Base-by-base conservation (phyloP, 2,329 filamentous ascomycete species). In the Daldinia sp. region DNA sequence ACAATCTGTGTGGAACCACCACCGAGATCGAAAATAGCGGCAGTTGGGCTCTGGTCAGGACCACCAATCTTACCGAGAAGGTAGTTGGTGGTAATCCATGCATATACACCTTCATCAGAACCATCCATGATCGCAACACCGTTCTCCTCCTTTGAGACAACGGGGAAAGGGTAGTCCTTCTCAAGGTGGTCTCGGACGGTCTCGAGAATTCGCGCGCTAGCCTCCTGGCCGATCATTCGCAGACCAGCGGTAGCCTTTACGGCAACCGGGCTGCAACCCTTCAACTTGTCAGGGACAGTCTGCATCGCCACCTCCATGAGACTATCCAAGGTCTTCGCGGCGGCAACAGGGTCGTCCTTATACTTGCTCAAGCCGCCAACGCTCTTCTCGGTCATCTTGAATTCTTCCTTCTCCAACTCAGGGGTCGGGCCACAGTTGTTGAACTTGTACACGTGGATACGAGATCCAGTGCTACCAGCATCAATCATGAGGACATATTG, bases 401-500 rank as follows among this genome's bases (percentile, higher is more conserved):
- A 99, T 65, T 93, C 87, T 79, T 99, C 96, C 78, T 90, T 85
- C 82, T 99, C 96, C 57, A 99, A 88, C 82, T 98, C 94, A 28
- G 96, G 96, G n/a, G 94, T 94, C 6, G 93, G 83, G 12, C 94
- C 96, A 83, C 95, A 99, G 84, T 98, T 98, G 86, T 98, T 98
- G 88, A 98, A 99, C 79, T 94, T 93, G 87, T 98, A 99, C 67
- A 98, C 94, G 84, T 99, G 97, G 79, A 99, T 98, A 75, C 96
- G 92, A 68, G 96, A 98, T 68, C 96, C 96, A 61, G 96, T 98
- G 85, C 94, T 98, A 75, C 96, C 96, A 54, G 96, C 96, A 81
- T 99, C 96, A 77, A 99, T 93, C 96, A 99, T 99, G 77, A 98
- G 88, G 69, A 96, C 97, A 83, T 98, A 99, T 79, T 99, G 96